Evolutionary conservation across 139 green algal species (phyloP), one percentile per base, ranked within the genome.

Genomic region (Tetradesmus lagerheimii): DNA sequence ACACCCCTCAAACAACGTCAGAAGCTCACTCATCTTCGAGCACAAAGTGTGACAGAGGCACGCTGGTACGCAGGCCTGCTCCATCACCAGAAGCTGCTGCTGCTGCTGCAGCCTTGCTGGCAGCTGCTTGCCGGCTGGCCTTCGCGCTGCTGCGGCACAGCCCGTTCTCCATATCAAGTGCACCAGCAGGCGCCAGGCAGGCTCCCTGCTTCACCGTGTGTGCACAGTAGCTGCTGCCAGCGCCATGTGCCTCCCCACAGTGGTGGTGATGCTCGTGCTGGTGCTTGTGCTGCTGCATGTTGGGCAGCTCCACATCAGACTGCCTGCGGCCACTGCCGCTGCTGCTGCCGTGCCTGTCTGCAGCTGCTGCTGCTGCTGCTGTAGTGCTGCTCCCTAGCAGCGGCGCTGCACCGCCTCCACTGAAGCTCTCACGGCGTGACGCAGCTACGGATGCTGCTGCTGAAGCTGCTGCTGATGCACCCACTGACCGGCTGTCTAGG

Each of bases 261-360:
- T 53, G 39, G 41, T 85, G 79, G 38, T 85, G 79, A 23, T 85
- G 79, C 20, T 67, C 41, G 27, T 86, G 80, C 29, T 76, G 47
- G 29, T 86, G 80, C 47, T 83, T 39, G 37, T 38, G 77, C 12
- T 83, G 77, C 77, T 53, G 77, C 57, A 71, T 31, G 20, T 71
- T 20, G 8, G 57, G 57, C 15, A 71, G 57, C 57, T 71, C 23
- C 57, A 71, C 20, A 71, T 71, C 23, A n/a, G 57, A 71, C 31
- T 25, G 74, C 31, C 31, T 20, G 3, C 74, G 31, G 29, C 74
- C 25, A 15, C 31, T 43, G 74, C 29, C 25, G 74, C n/a, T 38
- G 34, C 11, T 43, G 31, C 74, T 80, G 29, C 67, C n/a, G 25
- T 35, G 67, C 67, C 14, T 23, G 20, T 14, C 20, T 38, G n/a